Evolutionary conservation across 345 rosid species (phyloP).

Genomic region (Murraya koenigii): DNA sequence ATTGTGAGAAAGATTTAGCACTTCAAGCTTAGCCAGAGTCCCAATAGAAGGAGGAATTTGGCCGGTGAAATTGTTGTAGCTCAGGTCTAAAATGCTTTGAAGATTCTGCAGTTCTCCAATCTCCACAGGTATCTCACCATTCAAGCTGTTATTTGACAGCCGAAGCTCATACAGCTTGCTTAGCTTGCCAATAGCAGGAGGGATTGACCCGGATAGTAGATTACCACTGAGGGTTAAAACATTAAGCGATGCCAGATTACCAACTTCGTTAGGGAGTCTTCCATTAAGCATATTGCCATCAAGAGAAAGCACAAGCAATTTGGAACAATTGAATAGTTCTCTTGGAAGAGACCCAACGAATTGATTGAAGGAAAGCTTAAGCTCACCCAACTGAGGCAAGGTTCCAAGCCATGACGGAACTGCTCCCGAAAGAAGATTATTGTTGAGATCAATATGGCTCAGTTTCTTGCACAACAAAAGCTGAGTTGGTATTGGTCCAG

Average conservation of each 20-base stretch:
- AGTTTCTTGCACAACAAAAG: conserved; percentile 71
- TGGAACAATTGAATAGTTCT: conserved; percentile 66
- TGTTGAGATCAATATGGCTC: conserved; percentile 76
- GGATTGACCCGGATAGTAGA: conserved; percentile 64
- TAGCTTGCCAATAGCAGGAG: conserved; percentile 63
- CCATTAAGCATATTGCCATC: conserved; percentile 66
- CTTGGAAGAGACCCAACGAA: conserved; percentile 62
- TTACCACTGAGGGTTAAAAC: conserved; percentile 62
- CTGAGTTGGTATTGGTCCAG: conserved; percentile 62
- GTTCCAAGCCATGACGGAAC: conserved; percentile 81
- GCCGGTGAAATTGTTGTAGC: conserved; percentile 72
- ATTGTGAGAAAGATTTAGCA: conserved; percentile 81
- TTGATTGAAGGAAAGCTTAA: conserved; percentile 73
- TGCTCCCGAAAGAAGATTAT: conserved; percentile 68
- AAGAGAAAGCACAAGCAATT: conserved; percentile 65
- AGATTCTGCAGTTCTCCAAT: conserved; percentile 73
- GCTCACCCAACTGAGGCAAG: conserved; percentile 64
- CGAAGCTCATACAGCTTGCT: conserved; percentile 67
- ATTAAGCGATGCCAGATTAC: conserved; percentile 59
- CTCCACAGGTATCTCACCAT: conserved; percentile 69
- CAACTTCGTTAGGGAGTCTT: conserved; percentile 52
- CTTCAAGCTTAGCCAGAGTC: conserved; percentile 63
- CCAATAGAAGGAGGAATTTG: conserved; percentile 68
- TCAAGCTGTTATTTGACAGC: conserved; percentile 65
- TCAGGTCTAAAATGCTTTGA: conserved; percentile 73